These are phyloP conservation scores for Yueomyces sp. DNA, from an alignment of 1,139 yeast genomes.

Conservation along the genomic window DNA sequence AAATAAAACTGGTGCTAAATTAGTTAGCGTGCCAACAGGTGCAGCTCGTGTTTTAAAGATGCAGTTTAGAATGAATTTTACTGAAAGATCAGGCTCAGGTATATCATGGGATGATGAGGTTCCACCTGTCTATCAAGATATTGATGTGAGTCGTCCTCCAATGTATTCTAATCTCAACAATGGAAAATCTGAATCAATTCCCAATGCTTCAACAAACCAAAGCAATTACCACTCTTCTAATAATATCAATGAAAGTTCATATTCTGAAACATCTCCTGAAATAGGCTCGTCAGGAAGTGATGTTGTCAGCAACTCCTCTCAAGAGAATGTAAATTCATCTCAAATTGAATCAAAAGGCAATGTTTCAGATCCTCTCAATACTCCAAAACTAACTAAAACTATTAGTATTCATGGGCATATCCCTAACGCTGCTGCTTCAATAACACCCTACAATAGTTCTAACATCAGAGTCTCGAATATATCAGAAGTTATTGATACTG, in stretches of 20 bases:
- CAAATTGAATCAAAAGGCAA: too few relatives aligned
- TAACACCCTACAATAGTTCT: constrained; percentile 22
- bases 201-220: too few relatives aligned
- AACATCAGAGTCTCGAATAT: constrained; percentile 13
- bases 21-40: constrained; percentile 76
- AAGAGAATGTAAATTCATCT: too few relatives aligned
- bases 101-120: constrained; percentile 99
- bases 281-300: too few relatives aligned
- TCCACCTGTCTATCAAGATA: constrained; percentile 89
- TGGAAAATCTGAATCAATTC: too few relatives aligned
- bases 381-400: constrained; percentile 17
- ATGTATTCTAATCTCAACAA: constrained; percentile 21
- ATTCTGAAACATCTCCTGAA: too few relatives aligned
- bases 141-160: constrained; percentile 76
- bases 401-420: constrained; percentile 23
- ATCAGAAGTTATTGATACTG: constrained; percentile 19
- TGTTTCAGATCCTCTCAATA: constrained; percentile 3
- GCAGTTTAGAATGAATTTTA: constrained; percentile 74
- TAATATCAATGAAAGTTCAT: too few relatives aligned
- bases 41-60: constrained; percentile 87
- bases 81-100: constrained; percentile 90
- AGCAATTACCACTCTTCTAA: too few relatives aligned
- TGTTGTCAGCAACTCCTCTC: too few relatives aligned
- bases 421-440: constrained; percentile 13
- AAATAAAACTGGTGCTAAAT: constrained; percentile 4